Evolutionary conservation across 257 asterid genomes (phyloP), one percentile per base, ranked within the genome.

Genomic region (Apocynum venetum): DNA sequence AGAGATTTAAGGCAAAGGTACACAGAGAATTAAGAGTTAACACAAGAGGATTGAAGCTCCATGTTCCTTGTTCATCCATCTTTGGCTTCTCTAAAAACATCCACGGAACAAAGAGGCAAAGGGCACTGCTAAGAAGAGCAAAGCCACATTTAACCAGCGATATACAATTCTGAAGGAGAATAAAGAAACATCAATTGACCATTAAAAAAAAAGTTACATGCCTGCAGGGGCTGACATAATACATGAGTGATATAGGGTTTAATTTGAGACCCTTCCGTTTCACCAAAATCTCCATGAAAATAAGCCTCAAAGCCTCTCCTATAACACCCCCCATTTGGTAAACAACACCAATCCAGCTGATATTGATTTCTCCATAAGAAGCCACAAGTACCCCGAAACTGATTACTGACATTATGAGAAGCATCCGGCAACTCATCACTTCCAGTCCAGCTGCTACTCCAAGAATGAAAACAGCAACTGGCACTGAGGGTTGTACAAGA

Each of bases 281-380:
- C 75, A 96, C 98, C 64, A 96, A 85, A 83, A 96, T 89, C 86
- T 96, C 99, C 97, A 96, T 90, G 79, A 96, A 93, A 82, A 96
- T 90, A 74, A 93, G 90, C 86, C 99, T 91, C 81, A 96, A 78
- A 84, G 99, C 98, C 89, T 96, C 99, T 74, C 98, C 99, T 65
- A 96, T 91, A 49, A 96, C 98, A 76, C 99, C 99, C 76, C 99
- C 99, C 99, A 96, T 96, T 88, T 93, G 99, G 89, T 96, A 96
- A 82, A 96, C 93, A 49, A 96, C 99, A 77, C 99, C 98, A 20
- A 93, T 82, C 99, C 99, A 96, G 79, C 85, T 93, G 82, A 96
- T 91, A 48, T 82, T 82, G n/a, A 96, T 87, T 88, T 96, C 98
- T 48, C 99, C 99, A 78, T 93, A 93, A 66, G 99, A 96, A 59